Conservation (phyloP, 2,329 filamentous ascomycete species). For the Penicillium sp. region DNA sequence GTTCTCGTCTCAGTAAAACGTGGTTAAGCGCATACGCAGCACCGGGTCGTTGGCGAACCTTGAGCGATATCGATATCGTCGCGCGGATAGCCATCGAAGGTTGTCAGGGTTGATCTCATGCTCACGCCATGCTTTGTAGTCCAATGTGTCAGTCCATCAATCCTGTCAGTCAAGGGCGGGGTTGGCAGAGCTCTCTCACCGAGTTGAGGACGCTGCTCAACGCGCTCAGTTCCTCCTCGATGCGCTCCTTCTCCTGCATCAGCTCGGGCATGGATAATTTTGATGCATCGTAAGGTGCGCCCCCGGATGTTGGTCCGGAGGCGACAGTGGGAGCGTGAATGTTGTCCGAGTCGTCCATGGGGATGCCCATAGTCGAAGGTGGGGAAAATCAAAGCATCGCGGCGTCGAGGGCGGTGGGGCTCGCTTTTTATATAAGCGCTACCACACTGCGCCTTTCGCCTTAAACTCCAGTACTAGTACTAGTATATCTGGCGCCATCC, state of each 20-base stretch:
- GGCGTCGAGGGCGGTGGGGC: slow-evolving; percentile 18
- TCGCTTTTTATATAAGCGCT: slow-evolving; percentile 12
- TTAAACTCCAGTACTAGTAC: too few relatives aligned
- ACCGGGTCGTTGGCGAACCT: slow-evolving; percentile 60
- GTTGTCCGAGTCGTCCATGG: slow-evolving; percentile 67
- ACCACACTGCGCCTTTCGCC: not conserved
- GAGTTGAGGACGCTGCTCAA: slow-evolving; percentile 86
- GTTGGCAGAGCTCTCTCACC: slow-evolving; percentile 57
- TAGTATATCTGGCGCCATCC: too few relatives aligned
- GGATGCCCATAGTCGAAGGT: slow-evolving; percentile 53
- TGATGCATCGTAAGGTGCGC: slow-evolving; percentile 62
- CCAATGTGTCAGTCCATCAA: slow-evolving; percentile 3
- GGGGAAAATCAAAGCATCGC: slow-evolving; percentile 22
- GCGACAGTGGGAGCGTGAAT: slow-evolving; percentile 72
- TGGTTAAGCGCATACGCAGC: not conserved
- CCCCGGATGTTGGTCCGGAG: slow-evolving; percentile 73
- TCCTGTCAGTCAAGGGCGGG: not conserved
- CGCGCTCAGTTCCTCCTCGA: slow-evolving; percentile 86
- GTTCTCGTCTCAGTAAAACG: slow-evolving; percentile 17
- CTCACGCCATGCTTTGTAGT: slow-evolving; percentile 77
- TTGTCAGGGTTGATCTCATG: slow-evolving; percentile 88
- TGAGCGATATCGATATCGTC: slow-evolving; percentile 94
- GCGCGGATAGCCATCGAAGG: slow-evolving; percentile 87
- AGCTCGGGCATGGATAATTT: slow-evolving; percentile 77
- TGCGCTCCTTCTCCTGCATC: slow-evolving; percentile 78